phyloP scores from a whole-genome alignment of 306 rosid genomes.

The Inga leiocalycina region DNA sequence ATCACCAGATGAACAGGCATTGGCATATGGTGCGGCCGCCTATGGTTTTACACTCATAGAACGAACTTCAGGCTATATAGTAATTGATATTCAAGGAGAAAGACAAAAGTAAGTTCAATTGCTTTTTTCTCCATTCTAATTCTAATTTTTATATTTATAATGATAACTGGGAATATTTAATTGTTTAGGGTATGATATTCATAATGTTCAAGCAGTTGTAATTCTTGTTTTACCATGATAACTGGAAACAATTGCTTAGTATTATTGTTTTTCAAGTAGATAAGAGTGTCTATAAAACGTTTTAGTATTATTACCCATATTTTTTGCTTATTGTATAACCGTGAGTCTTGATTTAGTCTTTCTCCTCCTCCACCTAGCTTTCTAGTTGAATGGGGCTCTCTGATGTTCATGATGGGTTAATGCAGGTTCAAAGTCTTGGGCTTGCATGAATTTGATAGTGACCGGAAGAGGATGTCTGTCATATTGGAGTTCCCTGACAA shows the following conservation, averaged over 20 bases:
- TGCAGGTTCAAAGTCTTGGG: slow-evolving; percentile 95
- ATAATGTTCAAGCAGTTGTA: background rate
- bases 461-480: slow-evolving; percentile 96
- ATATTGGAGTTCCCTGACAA: slow-evolving; percentile 85
- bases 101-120: slow-evolving; percentile 60
- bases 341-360: background rate
- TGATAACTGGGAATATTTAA: background rate
- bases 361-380: slow-evolving; percentile 16
- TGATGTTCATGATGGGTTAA: slow-evolving; percentile 32
- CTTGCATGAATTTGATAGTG: slow-evolving; percentile 95
- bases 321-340: background rate
- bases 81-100: slow-evolving; percentile 79
- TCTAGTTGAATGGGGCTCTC: slow-evolving; percentile 4
- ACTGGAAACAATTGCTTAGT: background rate
- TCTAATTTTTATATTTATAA: background rate
- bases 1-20: slow-evolving; percentile 97
- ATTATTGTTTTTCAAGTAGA: background rate
- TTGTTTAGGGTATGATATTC: background rate
- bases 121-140: background rate
- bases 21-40: slow-evolving; percentile 89
- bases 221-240: background rate
- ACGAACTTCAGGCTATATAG: slow-evolving; percentile 89
- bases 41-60: slow-evolving; percentile 91
- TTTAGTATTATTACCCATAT: background rate
- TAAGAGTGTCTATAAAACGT: slow-evolving; percentile 2